phyloP scores from a whole-genome alignment of 768 basidiomycete species.

The Amanita pallidorosea region DNA sequence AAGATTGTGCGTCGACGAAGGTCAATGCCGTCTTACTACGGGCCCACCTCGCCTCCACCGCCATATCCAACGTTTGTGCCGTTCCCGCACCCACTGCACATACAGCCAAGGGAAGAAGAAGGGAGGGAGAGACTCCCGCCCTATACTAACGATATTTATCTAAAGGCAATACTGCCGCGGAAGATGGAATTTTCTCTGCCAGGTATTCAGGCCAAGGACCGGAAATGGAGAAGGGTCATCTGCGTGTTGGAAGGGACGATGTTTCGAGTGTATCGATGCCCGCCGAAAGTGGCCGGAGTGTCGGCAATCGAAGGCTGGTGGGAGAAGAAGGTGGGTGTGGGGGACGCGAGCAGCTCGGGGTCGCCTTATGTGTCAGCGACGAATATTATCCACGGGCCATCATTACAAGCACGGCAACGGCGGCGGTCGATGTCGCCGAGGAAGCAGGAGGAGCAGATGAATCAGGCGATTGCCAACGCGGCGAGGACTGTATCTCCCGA shows the following conservation, averaged over 20 bases:
- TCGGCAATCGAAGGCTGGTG: constrained; percentile 65
- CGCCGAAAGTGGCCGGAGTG: constrained; percentile 30
- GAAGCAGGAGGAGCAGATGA: not conserved
- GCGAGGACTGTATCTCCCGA: not conserved
- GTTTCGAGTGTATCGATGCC: constrained; percentile 62
- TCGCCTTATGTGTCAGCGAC: constrained; percentile 5
- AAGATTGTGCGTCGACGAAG: constrained; percentile 45
- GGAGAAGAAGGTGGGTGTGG: constrained; percentile 69
- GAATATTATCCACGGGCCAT: constrained; percentile 1
- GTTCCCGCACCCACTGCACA: constrained; percentile 6
- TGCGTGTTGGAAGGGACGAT: constrained; percentile 91
- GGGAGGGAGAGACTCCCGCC: constrained; percentile 69
- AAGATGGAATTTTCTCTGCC: constrained; percentile 90
- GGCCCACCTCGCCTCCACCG: constrained; percentile 46
- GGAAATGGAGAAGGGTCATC: constrained; percentile 84
- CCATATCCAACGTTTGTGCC: constrained; percentile 44
- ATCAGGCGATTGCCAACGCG: not conserved
- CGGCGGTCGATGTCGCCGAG: constrained; percentile 10
- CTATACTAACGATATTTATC: constrained; percentile 76
- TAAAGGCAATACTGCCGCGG: constrained; percentile 72
- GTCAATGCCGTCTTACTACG: constrained; percentile 62
- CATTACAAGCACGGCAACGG: not conserved
- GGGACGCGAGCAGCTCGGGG: constrained; percentile 29
- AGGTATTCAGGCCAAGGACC: constrained; percentile 78
- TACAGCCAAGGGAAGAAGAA: constrained; percentile 66